Evolutionary conservation across 2,329 filamentous ascomycete species (phyloP).

Genomic region (Fusarium algeriense): DNA sequence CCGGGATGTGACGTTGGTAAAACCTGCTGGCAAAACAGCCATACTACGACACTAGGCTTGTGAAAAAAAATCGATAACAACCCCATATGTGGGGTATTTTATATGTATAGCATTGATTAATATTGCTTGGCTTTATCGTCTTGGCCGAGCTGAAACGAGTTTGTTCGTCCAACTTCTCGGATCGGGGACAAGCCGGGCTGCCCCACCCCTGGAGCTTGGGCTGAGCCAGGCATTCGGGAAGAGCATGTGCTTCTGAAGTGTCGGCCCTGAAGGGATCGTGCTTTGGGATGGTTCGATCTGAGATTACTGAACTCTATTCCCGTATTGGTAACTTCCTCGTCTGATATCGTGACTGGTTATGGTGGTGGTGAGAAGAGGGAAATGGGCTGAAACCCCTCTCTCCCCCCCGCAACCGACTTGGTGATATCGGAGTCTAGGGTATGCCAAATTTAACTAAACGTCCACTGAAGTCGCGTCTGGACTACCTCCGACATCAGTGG

Average conservation of each 20-base stretch:
- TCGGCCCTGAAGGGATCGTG: not conserved
- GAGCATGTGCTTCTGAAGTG: not conserved
- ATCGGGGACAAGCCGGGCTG: not conserved
- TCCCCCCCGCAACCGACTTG: not conserved
- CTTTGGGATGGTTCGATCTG: not conserved
- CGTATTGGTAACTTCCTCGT: not conserved
- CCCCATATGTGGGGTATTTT: not conserved
- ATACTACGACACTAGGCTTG: not conserved
- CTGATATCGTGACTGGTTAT: not conserved
- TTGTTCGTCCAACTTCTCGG: conserved; percentile 2
- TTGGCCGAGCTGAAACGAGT: conserved; percentile 7
- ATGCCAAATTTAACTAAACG: not conserved
- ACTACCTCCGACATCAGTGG: no score
- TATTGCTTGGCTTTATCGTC: not conserved
- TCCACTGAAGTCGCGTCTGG: no score
- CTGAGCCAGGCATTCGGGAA: not conserved
- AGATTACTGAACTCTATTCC: not conserved
- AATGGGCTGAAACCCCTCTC: not conserved
- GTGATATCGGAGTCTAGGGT: not conserved
- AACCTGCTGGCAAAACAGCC: conserved; percentile 11
- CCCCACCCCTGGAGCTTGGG: not conserved
- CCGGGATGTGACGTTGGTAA: conserved; percentile 32
- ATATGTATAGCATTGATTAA: conserved; percentile 19
- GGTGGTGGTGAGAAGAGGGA: not conserved
- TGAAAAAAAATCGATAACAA: not conserved